Evolutionary conservation across 306 rosid genomes (phyloP), one percentile per base, ranked within the genome.

Genomic region (Glycine tomentella): DNA sequence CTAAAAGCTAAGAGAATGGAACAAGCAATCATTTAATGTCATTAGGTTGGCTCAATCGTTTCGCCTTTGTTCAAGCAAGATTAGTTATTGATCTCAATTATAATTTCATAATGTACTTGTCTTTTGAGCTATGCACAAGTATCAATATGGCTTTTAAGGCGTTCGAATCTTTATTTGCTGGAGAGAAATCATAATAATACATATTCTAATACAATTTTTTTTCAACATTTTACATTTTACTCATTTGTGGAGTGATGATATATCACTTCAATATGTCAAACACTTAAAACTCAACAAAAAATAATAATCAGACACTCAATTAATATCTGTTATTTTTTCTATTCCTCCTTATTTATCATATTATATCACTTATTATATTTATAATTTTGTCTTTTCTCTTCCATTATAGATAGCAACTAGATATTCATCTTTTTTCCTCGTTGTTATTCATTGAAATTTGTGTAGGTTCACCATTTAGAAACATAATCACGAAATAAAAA

Each of bases 71-170:
- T 34, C 62, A 70, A 14, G 48, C 74, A 64, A 51, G 51, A 15
- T 74, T 25, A 44, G 33, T 25, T 62, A 42, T 40, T 45, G 11
- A 42, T 56, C 45, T 67, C 46, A 68, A 69, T 82, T 36, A 46
- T 56, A 76, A 48, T 68, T 2, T 69, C 61, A 10, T 53, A 14
- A 8, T 58, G 40, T 36, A 3, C 25, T 68, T 68, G 12, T 55
- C 72, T 59, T 69, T 82, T 66, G 17, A 74, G 45, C 25, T 12
- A 46, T 75, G 46, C 40, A 3, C 48, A 68, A 17, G 81, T 75
- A 25, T 82, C 57, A 70, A 70, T 12, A 15, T 77, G 69, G 9
- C 82, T 51, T 62, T 61, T 34, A 69, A 82, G 67, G 3, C 66
- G 10, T 11, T 15, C 31, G 58, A 82, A 82, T 75, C 65, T 20